Evolutionary conservation across 768 basidiomycete species (phyloP).

Genomic region (Pleurotus cornucopiae): DNA sequence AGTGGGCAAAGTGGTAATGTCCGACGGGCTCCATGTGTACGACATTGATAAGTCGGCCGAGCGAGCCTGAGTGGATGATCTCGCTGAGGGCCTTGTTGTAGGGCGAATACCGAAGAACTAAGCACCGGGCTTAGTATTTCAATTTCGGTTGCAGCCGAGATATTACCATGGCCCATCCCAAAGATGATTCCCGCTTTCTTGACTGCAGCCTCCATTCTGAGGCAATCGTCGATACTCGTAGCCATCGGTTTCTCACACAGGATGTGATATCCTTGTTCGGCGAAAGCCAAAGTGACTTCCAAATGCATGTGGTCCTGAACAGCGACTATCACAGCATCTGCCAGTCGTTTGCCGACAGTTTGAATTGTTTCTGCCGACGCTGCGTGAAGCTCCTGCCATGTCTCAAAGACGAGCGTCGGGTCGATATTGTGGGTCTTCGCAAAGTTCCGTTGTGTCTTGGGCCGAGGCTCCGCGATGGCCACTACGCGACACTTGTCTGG

Average conservation of each 20-base stretch:
- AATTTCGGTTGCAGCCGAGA: not conserved
- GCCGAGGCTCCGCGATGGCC: slow-evolving; percentile 81
- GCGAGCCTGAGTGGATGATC: slow-evolving; percentile 61
- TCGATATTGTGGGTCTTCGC: slow-evolving; percentile 57
- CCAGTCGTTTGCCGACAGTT: slow-evolving; percentile 64
- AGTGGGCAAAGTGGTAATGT: slow-evolving; percentile 87
- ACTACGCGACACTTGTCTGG: slow-evolving; percentile 73
- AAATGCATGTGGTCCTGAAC: slow-evolving; percentile 80
- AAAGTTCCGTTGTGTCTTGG: slow-evolving; percentile 56
- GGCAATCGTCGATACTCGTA: slow-evolving; percentile 64
- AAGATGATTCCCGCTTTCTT: slow-evolving; percentile 71
- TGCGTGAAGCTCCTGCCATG: slow-evolving; percentile 66
- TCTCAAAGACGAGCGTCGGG: slow-evolving; percentile 60
- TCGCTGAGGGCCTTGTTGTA: slow-evolving; percentile 70
- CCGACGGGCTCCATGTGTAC: slow-evolving; percentile 87
- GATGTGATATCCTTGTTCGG: slow-evolving; percentile 80
- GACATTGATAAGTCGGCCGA: slow-evolving; percentile 78
- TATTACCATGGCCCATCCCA: slow-evolving; percentile 81
- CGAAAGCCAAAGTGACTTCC: slow-evolving; percentile 71
- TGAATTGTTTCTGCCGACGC: slow-evolving; percentile 65
- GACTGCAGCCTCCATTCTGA: slow-evolving; percentile 71
- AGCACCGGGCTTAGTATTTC: not conserved
- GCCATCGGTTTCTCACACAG: slow-evolving; percentile 95
- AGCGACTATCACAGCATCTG: slow-evolving; percentile 77
- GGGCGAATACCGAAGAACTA: slow-evolving; percentile 86